phyloP scores from a whole-genome alignment of 2,329 filamentous ascomycete genomes.

The Epichloe baconii region DNA sequence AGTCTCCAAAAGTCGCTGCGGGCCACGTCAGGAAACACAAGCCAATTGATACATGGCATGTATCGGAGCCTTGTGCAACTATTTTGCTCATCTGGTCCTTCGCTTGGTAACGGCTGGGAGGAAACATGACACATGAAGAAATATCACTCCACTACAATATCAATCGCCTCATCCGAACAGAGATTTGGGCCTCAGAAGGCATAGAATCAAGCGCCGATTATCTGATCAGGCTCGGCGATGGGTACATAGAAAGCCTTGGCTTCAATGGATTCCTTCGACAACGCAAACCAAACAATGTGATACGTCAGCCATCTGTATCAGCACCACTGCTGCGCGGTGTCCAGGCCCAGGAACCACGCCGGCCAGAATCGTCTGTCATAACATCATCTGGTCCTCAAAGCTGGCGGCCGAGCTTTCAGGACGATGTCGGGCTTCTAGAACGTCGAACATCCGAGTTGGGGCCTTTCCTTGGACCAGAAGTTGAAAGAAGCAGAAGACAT shows the following conservation, averaged over 20 bases:
- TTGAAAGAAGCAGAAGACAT: slow-evolving; percentile 23
- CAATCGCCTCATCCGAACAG: slow-evolving; percentile 31
- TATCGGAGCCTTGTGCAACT: slow-evolving; percentile 29
- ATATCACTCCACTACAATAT: slow-evolving; percentile 26
- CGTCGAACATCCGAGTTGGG: slow-evolving; percentile 6
- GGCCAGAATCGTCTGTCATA: slow-evolving; percentile 2
- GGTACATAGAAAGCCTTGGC: slow-evolving; percentile 22
- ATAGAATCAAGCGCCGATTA: slow-evolving; percentile 37
- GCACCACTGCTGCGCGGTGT: slow-evolving; percentile 4
- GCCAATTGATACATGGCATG: slow-evolving; percentile 4
- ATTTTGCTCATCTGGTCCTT: slow-evolving; percentile 30
- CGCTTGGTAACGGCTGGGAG: slow-evolving; percentile 30
- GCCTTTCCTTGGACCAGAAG: slow-evolving; percentile 3
- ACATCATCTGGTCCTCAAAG: not conserved
- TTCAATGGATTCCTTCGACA: slow-evolving; percentile 22
- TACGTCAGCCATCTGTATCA: slow-evolving; percentile 5
- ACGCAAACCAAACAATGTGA: slow-evolving; percentile 2
- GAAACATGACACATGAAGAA: slow-evolving; percentile 32
- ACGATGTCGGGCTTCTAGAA: slow-evolving; percentile 6
- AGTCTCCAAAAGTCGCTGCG: not conserved
- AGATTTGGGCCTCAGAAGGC: slow-evolving; percentile 32
- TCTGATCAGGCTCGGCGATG: slow-evolving; percentile 33
- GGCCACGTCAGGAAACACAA: not conserved
- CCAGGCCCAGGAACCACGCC: slow-evolving; percentile 4
- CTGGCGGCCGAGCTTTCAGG: slow-evolving; percentile 7